Conservation (phyloP, 768 basidiomycete species). For the Clitopilus hobsonii region DNA sequence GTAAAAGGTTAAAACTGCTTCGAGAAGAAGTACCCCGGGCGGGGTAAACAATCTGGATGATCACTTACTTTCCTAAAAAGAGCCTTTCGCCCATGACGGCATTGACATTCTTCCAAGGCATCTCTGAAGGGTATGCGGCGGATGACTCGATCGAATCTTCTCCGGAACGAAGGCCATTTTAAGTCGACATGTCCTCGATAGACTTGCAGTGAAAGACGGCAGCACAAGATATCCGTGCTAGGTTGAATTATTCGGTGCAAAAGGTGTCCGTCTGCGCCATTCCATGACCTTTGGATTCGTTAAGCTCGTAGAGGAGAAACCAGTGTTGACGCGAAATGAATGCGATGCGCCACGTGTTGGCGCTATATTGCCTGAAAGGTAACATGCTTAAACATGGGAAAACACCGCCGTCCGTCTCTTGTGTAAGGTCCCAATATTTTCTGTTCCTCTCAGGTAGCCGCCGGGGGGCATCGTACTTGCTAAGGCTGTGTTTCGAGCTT, state of each 20-base stretch:
- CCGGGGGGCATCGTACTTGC: slow-evolving; percentile 14
- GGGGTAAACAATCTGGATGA: slow-evolving; percentile 14
- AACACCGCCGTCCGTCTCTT: slow-evolving; percentile 13
- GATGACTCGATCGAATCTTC: slow-evolving; percentile 11
- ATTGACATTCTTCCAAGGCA: slow-evolving; percentile 67
- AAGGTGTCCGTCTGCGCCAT: slow-evolving; percentile 17
- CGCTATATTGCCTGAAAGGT: slow-evolving; percentile 4
- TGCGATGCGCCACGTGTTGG: slow-evolving; percentile 23
- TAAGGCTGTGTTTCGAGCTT: not conserved
- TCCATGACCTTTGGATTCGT: not conserved
- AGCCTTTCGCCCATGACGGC: slow-evolving; percentile 59
- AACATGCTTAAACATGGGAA: slow-evolving; percentile 11
- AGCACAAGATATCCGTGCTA: slow-evolving; percentile 14
- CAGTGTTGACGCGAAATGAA: slow-evolving; percentile 4
- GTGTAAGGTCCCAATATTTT: slow-evolving; percentile 9
- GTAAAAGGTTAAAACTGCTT: slow-evolving; percentile 16
- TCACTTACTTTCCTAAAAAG: slow-evolving; percentile 71
- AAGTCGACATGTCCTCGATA: slow-evolving; percentile 11
- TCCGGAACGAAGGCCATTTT: slow-evolving; percentile 4
- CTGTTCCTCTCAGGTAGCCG: slow-evolving; percentile 18
- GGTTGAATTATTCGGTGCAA: slow-evolving; percentile 18
- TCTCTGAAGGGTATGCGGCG: slow-evolving; percentile 21
- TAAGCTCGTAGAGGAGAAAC: not conserved
- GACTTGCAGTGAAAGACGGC: slow-evolving; percentile 17
- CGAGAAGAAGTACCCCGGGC: slow-evolving; percentile 10